A percentile compares a stretch with the other conserved stretches of the same genome.
These are phyloP conservation scores for Fomitopsis palustris DNA, from an alignment of 1,284 basidiomycete genomes.

Conservation along the genomic window DNA sequence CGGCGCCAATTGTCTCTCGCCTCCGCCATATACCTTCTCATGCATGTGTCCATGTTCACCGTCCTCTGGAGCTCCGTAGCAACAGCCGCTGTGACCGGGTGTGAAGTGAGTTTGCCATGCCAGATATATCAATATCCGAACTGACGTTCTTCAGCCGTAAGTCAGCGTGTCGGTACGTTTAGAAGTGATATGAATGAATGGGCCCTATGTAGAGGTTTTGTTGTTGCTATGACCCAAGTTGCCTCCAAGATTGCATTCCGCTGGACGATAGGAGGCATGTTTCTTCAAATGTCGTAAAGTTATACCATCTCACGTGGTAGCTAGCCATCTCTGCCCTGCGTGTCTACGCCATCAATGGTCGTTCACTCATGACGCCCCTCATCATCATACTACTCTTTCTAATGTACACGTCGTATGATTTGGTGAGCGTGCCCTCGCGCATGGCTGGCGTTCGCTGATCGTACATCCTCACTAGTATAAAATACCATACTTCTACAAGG, in stretches of 20 bases:
- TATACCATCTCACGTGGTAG: not conserved
- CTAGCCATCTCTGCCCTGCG: not conserved
- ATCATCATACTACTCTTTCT: not conserved
- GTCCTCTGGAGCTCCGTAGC: not conserved
- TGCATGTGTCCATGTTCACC: not conserved
- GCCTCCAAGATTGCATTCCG: not conserved
- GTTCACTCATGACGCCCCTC: not conserved
- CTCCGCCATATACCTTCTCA: not conserved
- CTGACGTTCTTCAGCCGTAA: too few relatives aligned
- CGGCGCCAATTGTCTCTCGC: not conserved
- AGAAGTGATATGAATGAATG: too few relatives aligned
- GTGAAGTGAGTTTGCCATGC: not conserved
- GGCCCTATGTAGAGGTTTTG: not conserved
- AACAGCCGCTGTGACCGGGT: not conserved
- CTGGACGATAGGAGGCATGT: not conserved
- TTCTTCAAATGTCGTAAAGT: not conserved
- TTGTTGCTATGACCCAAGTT: not conserved
- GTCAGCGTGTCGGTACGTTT: too few relatives aligned
- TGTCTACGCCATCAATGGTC: not conserved
- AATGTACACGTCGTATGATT: not conserved
- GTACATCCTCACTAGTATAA: not conserved
- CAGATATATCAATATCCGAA: too few relatives aligned
- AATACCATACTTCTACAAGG: not conserved
- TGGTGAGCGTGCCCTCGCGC: not conserved
- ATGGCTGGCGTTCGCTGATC: not conserved